These are phyloP conservation scores for Lasiosphaeria ovina DNA, from an alignment of 495 filamentous ascomycete species.

Conservation along the genomic window DNA sequence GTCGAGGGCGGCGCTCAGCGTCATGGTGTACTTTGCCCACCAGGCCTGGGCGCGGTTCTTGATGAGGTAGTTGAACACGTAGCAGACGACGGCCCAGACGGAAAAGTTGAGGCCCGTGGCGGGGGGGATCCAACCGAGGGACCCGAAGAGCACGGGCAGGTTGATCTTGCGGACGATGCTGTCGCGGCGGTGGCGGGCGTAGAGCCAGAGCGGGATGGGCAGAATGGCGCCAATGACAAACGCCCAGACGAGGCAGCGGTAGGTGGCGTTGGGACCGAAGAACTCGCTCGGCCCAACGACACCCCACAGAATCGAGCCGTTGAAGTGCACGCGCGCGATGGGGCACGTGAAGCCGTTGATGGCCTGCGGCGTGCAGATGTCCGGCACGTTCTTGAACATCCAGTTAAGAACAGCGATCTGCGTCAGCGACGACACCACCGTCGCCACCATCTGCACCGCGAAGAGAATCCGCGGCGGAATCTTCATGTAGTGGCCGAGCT, in stretches of 20 bases:
- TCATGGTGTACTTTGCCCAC: constrained; percentile 93
- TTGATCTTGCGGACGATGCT: constrained; percentile 63
- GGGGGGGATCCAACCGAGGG: constrained; percentile 77
- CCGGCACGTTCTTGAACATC: constrained; percentile 77
- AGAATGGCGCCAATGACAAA: constrained; percentile 70
- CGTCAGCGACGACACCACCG: constrained; percentile 71
- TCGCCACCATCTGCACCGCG: constrained; percentile 76
- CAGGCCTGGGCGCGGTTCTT: constrained; percentile 62
- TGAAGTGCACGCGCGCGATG: constrained; percentile 85
- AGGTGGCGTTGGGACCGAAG: constrained; percentile 71
- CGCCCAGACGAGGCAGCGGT: constrained; percentile 70
- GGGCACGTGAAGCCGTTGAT: constrained; percentile 87
- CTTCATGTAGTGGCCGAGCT: constrained; percentile 92
- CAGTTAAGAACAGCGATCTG: constrained; percentile 84
- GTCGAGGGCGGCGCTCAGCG: constrained; percentile 75
- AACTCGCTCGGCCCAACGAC: constrained; percentile 76
- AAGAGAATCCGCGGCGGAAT: constrained; percentile 82
- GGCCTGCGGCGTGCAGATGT: constrained; percentile 72
- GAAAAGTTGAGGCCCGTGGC: constrained; percentile 83
- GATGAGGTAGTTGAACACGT: constrained; percentile 75
- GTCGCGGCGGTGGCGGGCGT: constrained; percentile 48
- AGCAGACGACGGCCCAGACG: constrained; percentile 79
- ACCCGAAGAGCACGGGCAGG: constrained; percentile 70
- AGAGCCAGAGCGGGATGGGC: constrained; percentile 65
- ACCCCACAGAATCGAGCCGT: constrained; percentile 85